Percentiles rank a stretch among this genome's conserved stretches.
These are phyloP conservation scores for Globisporangium rhizosaccharum DNA, from an alignment of 352 stramenopile species.

Conservation along the genomic window DNA sequence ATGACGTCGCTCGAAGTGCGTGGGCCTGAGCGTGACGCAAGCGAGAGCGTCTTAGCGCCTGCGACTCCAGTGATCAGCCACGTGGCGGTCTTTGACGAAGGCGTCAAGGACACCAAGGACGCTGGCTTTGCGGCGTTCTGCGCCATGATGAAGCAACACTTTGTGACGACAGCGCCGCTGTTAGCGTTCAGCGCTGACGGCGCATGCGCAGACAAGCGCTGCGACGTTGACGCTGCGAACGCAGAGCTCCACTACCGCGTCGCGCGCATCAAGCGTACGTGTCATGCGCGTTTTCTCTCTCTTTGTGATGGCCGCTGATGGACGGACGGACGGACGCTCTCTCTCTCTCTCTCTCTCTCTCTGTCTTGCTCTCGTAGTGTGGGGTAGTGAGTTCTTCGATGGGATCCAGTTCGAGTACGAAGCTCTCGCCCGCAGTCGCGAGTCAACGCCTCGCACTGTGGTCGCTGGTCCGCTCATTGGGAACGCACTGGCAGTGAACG, in stretches of 20 bases:
- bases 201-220: constrained; percentile 20
- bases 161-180: constrained; percentile 41
- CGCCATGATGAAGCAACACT: constrained; percentile 32
- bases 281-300: no score
- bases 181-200: constrained; percentile 32
- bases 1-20: constrained; percentile 10
- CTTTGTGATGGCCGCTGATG: no score
- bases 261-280: constrained; percentile 47
- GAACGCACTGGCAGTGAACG: constrained; percentile 31
- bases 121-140: constrained; percentile 22
- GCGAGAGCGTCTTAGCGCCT: neutral
- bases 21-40: constrained; percentile 9
- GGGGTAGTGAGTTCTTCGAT: constrained; percentile 66
- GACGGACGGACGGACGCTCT: neutral
- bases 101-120: neutral
- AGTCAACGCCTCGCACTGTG: neutral
- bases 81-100: constrained; percentile 28
- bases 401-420: constrained; percentile 61
- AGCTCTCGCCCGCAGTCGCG: constrained; percentile 15
- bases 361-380: constrained; percentile 35
- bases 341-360: neutral
- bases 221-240: constrained; percentile 21
- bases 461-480: constrained; percentile 42
- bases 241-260: constrained; percentile 50
- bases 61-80: constrained; percentile 31